Percentiles rank a stretch among this genome's conserved stretches.
Evolutionary conservation across 2,329 filamentous ascomycete genomes (phyloP).

Genomic region (Venturia nashicola): DNA sequence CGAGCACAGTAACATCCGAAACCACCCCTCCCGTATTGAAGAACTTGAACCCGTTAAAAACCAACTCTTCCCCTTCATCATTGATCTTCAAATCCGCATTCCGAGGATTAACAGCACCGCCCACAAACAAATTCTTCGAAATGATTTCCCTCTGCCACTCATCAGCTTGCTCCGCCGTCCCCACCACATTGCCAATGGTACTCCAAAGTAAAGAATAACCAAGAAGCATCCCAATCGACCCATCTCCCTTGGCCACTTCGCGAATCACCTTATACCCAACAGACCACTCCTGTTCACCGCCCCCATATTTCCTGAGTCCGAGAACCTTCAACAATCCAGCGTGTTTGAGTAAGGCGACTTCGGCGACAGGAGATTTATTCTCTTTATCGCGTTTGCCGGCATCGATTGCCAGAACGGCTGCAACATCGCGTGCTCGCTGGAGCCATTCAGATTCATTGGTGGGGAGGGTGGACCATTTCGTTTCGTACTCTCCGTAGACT

Average conservation of each 20-base stretch:
- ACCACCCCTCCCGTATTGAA: slow-evolving; percentile 58
- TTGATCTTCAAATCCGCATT: slow-evolving; percentile 49
- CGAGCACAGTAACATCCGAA: slow-evolving; percentile 52
- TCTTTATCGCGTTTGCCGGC: slow-evolving; percentile 36
- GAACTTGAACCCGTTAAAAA: slow-evolving; percentile 51
- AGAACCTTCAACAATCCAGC: slow-evolving; percentile 39
- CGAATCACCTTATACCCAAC: slow-evolving; percentile 47
- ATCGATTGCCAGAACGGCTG: slow-evolving; percentile 37
- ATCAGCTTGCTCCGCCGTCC: slow-evolving; percentile 47
- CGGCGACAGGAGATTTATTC: slow-evolving; percentile 39
- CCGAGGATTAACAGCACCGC: slow-evolving; percentile 52
- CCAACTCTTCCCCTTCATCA: slow-evolving; percentile 38
- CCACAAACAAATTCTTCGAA: slow-evolving; percentile 53
- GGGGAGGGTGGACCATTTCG: slow-evolving; percentile 26
- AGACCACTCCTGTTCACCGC: slow-evolving; percentile 40
- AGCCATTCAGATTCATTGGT: slow-evolving; percentile 33
- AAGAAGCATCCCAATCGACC: slow-evolving; percentile 53
- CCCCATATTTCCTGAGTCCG: slow-evolving; percentile 38
- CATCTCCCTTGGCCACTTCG: slow-evolving; percentile 52
- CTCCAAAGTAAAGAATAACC: slow-evolving; percentile 56
- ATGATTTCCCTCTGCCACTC: slow-evolving; percentile 45
- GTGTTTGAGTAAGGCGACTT: slow-evolving; percentile 39
- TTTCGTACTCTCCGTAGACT: slow-evolving; percentile 28
- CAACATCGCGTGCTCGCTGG: slow-evolving; percentile 35
- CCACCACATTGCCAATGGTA: slow-evolving; percentile 47